Evolutionary conservation across 495 filamentous ascomycete species (phyloP), one percentile per base, ranked within the genome.

Genomic region (Penicillium pancosmium): DNA sequence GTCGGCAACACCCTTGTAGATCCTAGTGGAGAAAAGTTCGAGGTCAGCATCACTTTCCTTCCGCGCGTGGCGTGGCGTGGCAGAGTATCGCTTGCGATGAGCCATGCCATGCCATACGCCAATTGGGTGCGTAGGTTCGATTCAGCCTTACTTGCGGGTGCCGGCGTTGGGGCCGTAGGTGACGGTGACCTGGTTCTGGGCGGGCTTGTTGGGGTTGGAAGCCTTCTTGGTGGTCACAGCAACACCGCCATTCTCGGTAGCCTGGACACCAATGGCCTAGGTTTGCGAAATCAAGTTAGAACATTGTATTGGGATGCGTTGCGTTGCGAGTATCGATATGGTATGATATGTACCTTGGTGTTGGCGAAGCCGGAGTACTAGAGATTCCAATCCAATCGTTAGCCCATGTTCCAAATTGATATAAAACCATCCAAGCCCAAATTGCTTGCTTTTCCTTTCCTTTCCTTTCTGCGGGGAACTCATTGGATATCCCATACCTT

Each of bases 331-430:
- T 38, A 38, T 38, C 11, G 11, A n/a, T 38, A 38, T 38, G 15
- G 5, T 38, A 5, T 38, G 15, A 13, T 38, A 5, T 68, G 74
- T 88, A 96, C 93, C 91, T 97, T 93, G 78, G 87, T 86, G 80
- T 95, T 95, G 70, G 92, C 84, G 73, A 89, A 92, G 61, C 94
- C 94, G 60, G 91, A 89, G 77, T 96, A 86, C 91, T 93, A 73
- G 61, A 68, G 10, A 3, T 48, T 27, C 46, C 43, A 10, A 8
- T 31, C 27, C 16, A 21, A 46, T 46, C 15, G 2, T 40, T 40
- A 40, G 36, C 36, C 27, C 27, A 31, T 31, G 27, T 31, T 31
- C 6, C 8, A 31, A 31, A 5, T 2, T 38, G 15, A n/a, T 38
- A 38, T 38, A 13, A 13, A 3, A 38, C 11, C 10, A n/a, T 38